These are phyloP conservation scores for Austroboletus niveus DNA, from an alignment of 1,284 basidiomycete species.

Conservation along the genomic window DNA sequence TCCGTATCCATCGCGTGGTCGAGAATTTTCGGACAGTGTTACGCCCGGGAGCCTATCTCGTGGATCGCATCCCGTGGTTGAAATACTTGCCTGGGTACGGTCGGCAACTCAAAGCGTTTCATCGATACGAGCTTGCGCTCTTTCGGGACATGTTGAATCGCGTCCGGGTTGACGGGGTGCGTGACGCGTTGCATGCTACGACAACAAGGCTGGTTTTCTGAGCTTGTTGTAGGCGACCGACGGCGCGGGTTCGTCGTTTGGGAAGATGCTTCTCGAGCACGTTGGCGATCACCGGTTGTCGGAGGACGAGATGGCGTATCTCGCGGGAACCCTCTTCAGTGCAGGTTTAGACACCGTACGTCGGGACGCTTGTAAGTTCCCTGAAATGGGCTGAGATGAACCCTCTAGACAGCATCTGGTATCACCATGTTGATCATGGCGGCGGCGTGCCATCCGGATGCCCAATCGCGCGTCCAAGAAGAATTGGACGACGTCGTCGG, in stretches of 20 bases:
- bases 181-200: neutral
- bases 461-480: constrained; percentile 12
- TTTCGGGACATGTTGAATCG: constrained; percentile 10
- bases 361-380: neutral
- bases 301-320: constrained; percentile 17
- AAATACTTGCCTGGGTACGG: constrained; percentile 31
- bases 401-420: constrained; percentile 4
- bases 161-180: constrained; percentile 7
- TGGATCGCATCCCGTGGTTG: constrained; percentile 57
- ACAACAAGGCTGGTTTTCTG: neutral
- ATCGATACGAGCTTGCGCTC: constrained; percentile 51
- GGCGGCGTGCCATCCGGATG: constrained; percentile 7
- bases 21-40: constrained; percentile 47
- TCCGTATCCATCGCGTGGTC: constrained; percentile 46
- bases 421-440: constrained; percentile 13
- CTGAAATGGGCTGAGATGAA: neutral
- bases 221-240: neutral
- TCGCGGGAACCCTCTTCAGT: constrained; percentile 7
- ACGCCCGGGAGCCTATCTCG: constrained; percentile 52
- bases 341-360: constrained; percentile 11
- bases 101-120: constrained; percentile 32
- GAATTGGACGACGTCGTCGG: constrained; percentile 13
- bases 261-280: constrained; percentile 9
- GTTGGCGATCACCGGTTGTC: constrained; percentile 6
- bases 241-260: constrained; percentile 3